Percentiles rank a stretch among this genome's conserved stretches.
Conservation (phyloP, 2,329 filamentous ascomycete genomes). For the Domatiomyces catenatus region DNA sequence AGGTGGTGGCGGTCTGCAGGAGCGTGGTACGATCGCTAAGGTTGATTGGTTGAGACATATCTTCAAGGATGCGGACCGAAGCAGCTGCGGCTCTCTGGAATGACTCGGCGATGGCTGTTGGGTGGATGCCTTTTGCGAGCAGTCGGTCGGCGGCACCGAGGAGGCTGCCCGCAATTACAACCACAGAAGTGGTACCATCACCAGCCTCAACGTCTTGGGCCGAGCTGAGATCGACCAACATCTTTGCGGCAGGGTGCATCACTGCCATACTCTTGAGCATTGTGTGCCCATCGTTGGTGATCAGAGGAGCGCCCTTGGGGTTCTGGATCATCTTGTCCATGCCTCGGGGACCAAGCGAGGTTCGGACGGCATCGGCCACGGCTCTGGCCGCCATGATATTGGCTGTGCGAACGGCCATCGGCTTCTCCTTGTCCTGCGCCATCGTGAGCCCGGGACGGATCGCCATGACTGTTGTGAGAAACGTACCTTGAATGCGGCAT, state of each 20-base stretch:
- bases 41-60: conserved; percentile 88
- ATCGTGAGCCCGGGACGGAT: conserved; percentile 13
- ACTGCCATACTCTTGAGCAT: conserved; percentile 99
- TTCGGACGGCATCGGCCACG: conserved; percentile 93
- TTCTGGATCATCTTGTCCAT: conserved; percentile 99
- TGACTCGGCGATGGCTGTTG: conserved; percentile 90
- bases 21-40: conserved; percentile 77
- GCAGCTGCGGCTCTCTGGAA: conserved; percentile 89
- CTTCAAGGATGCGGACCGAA: conserved; percentile 76
- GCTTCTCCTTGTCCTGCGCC: conserved; percentile 79
- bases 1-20: conserved; percentile 91
- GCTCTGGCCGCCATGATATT: conserved; percentile 98
- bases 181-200: conserved; percentile 94
- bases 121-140: conserved; percentile 85
- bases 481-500: conserved; percentile 52
- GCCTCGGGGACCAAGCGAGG: conserved; percentile 85
- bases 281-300: conserved; percentile 98
- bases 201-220: conserved; percentile 97
- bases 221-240: conserved; percentile 93
- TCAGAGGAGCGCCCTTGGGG: conserved; percentile 91
- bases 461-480: conserved; percentile 3
- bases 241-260: conserved; percentile 98
- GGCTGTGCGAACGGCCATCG: conserved; percentile 82
- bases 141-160: conserved; percentile 85
- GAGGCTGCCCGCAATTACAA: conserved; percentile 91